A percentile compares a stretch with the other conserved stretches of the same genome.
Conservation (phyloP, 495 filamentous ascomycete genomes). For the Melanomma pulvis-pyrius region DNA sequence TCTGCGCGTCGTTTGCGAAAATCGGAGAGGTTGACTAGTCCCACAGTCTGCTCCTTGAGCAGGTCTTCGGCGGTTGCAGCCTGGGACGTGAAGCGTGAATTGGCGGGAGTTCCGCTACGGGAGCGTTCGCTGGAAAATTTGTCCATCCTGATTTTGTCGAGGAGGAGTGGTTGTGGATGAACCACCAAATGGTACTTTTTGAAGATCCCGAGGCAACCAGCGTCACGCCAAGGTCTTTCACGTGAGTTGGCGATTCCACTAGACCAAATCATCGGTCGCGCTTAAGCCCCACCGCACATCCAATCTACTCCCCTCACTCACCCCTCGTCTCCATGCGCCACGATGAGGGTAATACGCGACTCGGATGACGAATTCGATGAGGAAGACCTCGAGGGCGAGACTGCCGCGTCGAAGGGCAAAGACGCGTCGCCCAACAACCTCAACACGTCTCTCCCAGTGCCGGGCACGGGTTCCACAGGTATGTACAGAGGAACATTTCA, state of each 20-base stretch:
- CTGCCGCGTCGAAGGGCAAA: neutral
- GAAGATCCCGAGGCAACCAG: neutral
- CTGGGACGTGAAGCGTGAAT: conserved; percentile 73
- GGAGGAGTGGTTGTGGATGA: neutral
- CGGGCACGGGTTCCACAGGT: conserved; percentile 28
- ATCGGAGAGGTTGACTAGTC: conserved; percentile 87
- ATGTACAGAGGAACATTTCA: too few relatives aligned
- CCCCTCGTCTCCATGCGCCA: neutral
- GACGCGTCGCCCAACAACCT: conserved; percentile 5
- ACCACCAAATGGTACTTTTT: too few relatives aligned
- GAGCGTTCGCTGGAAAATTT: conserved; percentile 39
- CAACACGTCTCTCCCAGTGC: neutral
- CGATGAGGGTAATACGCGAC: conserved; percentile 30
- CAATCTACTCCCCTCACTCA: too few relatives aligned
- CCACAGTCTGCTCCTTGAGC: conserved; percentile 90
- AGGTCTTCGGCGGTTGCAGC: conserved; percentile 82
- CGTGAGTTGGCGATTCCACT: neutral
- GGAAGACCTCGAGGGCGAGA: conserved; percentile 12
- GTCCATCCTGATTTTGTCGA: conserved; percentile 21
- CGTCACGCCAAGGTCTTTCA: neutral
- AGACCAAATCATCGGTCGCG: neutral
- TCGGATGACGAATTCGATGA: conserved; percentile 36
- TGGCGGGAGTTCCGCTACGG: conserved; percentile 51
- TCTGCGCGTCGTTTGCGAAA: conserved; percentile 97
- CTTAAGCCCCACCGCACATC: neutral